Conservation (phyloP, 1,284 basidiomycete species). For the Pseudozyma tsukubaensis region DNA sequence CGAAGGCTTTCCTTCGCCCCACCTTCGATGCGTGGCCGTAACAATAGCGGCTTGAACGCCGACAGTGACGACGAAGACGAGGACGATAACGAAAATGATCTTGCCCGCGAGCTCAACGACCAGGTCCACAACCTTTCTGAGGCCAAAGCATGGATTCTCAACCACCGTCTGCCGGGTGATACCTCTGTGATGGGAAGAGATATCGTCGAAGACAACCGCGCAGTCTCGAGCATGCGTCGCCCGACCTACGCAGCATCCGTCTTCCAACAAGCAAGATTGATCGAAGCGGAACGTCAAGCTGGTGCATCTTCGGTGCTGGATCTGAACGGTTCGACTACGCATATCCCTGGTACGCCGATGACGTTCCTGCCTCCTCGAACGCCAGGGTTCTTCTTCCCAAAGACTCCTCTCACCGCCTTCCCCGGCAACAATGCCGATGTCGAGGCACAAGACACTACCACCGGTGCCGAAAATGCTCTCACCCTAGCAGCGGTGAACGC, state of each 20-base stretch:
- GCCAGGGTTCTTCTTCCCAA: conserved; percentile 14
- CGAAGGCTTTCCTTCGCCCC: conserved; percentile 18
- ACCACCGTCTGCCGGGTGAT: conserved; percentile 1
- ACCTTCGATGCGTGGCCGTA: conserved; percentile 1
- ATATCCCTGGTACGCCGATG: conserved; percentile 7
- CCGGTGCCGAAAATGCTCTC: background rate
- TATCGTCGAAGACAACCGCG: conserved; percentile 14
- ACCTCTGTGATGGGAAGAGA: conserved; percentile 8
- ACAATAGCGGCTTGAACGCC: conserved; percentile 6
- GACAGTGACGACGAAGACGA: conserved; percentile 19
- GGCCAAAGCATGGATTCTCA: conserved; percentile 28
- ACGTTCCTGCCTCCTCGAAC: conserved; percentile 12
- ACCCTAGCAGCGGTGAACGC: background rate
- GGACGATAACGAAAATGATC: conserved; percentile 14
- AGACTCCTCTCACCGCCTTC: conserved; percentile 18
- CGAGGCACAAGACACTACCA: conserved; percentile 4
- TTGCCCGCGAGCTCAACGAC: conserved; percentile 16
- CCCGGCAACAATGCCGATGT: conserved; percentile 10
- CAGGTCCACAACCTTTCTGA: conserved; percentile 26
- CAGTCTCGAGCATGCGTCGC: conserved; percentile 25
- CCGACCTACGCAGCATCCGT: conserved; percentile 43
- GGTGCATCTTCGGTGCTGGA: conserved; percentile 7
- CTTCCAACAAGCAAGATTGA: conserved; percentile 37
- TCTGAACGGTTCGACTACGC: conserved; percentile 1
- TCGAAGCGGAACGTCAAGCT: conserved; percentile 32